Evolutionary conservation across 2,329 filamentous ascomycete species (phyloP).

Genomic region (Pyrenochaeta sp.): DNA sequence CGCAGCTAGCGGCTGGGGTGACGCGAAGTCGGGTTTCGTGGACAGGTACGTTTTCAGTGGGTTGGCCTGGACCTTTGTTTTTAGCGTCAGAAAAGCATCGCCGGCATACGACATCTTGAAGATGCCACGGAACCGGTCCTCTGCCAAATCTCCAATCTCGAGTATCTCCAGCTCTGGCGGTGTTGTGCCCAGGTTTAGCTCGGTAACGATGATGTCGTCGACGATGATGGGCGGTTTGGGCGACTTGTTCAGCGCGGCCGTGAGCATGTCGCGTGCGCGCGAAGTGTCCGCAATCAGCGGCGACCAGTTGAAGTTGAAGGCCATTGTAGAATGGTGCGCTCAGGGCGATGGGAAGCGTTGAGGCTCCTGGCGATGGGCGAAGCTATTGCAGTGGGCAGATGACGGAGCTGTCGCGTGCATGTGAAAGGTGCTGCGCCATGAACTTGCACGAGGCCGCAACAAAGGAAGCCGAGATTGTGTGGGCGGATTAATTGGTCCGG

Average conservation of each 20-base stretch:
- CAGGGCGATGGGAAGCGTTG: slow-evolving; percentile 20
- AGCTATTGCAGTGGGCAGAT: slow-evolving; percentile 25
- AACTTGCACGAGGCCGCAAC: slow-evolving; percentile 26
- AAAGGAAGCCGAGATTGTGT: slow-evolving; percentile 20
- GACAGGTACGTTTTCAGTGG: slow-evolving; percentile 94
- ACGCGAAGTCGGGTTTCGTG: slow-evolving; percentile 91
- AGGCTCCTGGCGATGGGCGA: slow-evolving; percentile 25
- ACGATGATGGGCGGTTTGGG: slow-evolving; percentile 98
- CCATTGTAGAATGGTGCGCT: slow-evolving; percentile 67
- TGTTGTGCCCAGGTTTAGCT: slow-evolving; percentile 94
- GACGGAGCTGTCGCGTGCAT: slow-evolving; percentile 49
- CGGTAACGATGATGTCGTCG: slow-evolving; percentile 97
- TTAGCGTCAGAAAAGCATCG: slow-evolving; percentile 93
- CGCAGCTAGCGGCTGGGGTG: slow-evolving; percentile 89
- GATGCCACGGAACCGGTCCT: slow-evolving; percentile 95
- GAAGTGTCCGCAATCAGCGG: slow-evolving; percentile 94
- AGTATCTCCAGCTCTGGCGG: slow-evolving; percentile 96
- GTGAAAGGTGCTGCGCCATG: slow-evolving; percentile 41
- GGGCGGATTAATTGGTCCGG: slow-evolving; percentile 1
- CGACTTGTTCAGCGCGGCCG: slow-evolving; percentile 94
- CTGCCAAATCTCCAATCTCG: slow-evolving; percentile 96
- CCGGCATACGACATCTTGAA: slow-evolving; percentile 99
- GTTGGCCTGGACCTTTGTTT: slow-evolving; percentile 96
- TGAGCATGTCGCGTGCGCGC: slow-evolving; percentile 92
- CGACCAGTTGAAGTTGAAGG: slow-evolving; percentile 99